Base-by-base conservation (phyloP, 1,139 yeast genomes). In the Nakaseomyces bracarensis region DNA sequence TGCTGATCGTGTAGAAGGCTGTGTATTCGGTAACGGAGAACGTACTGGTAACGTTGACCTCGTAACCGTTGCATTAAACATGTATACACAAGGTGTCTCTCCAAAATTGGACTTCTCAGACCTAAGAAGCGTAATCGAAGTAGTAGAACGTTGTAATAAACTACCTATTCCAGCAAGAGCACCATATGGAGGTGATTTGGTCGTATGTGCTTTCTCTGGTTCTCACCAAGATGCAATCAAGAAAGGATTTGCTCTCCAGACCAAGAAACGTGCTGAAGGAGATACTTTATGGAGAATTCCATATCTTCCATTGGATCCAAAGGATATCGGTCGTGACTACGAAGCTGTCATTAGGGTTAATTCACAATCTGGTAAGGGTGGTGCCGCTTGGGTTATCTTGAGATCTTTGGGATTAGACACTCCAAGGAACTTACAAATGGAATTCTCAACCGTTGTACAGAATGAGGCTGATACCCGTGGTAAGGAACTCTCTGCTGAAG, bases 151-250 rank as follows among this genome's bases (percentile, higher is more conserved):
- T 60, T 86, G 96, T 70, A 91, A 91, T 72, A 91, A 91, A 70
- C 84, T 91, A 52, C 96, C 95, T 15, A 87, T 91, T 20, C 87
- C 79, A 51, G 81, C 89, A 47, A 78, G 98, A 64, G 94, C 96
- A 23, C 97, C 97, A 43, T 91, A 91, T 60, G 96, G 96, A 49
- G 97, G 98, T 44, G 87, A 93, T 45, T 75, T 91, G 49, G 98
- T 91, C 47, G 96, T 89, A 36, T 85, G 95, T 68, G 97, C 97
- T 3, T 91, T 91, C 67, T 79, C 91, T 44, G 97, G 97, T 10
- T 85, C 96, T 33, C 97, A 91, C 66, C 97, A 91, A 70, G 97
- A 91, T 64, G 97, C 98, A 40, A 91, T 91, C 68, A 91, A 91
- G 69, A 91, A 91, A 70, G 97, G 97, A 34, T 89, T 91, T 68